phyloP scores from a whole-genome alignment of 1,139 yeast species.

The Blastobotrys proliferans region DNA sequence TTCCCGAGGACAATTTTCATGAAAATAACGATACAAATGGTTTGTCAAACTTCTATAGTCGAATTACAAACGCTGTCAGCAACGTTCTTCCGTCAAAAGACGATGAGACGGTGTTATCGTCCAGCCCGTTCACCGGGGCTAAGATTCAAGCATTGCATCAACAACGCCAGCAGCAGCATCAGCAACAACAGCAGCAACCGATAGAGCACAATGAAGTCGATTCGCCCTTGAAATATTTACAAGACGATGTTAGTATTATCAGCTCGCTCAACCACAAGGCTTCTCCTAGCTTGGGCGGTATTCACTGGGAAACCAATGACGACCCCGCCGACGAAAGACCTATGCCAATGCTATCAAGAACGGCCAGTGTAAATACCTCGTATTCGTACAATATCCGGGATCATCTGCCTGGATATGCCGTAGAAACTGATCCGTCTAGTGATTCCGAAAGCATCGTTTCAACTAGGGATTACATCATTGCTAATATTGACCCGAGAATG shows the following conservation, averaged over 20 bases:
- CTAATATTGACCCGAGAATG: slow-evolving; percentile 20
- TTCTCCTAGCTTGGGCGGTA: slow-evolving; percentile 18
- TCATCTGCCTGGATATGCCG: slow-evolving; percentile 29
- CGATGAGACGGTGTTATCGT: slow-evolving; percentile 1
- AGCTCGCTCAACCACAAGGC: slow-evolving; percentile 23
- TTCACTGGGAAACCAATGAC: slow-evolving; percentile 9
- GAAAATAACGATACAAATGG: slow-evolving; percentile 24
- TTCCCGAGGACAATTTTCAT: slow-evolving; percentile 27
- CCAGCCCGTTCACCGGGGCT: slow-evolving; percentile 12
- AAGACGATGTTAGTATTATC: slow-evolving; percentile 1
- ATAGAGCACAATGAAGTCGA: too few species aligned
- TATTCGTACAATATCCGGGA: slow-evolving; percentile 25
- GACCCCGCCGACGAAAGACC: background rate
- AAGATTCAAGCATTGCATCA: background rate
- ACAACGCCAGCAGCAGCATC: too few species aligned
- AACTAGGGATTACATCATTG: slow-evolving; percentile 22
- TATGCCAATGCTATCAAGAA: slow-evolving; percentile 21
- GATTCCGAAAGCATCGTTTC: slow-evolving; percentile 31
- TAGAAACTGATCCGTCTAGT: slow-evolving; percentile 29
- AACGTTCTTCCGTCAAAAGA: slow-evolving; percentile 24
- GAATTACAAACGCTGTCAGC: slow-evolving; percentile 27
- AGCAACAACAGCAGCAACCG: too few species aligned
- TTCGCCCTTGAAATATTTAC: slow-evolving; percentile 14
- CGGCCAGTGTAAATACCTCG: slow-evolving; percentile 23
- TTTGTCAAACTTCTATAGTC: slow-evolving; percentile 25